These are phyloP conservation scores for Sextonia rubra DNA, from an alignment of 164 flowering plant species.

Conservation along the genomic window DNA sequence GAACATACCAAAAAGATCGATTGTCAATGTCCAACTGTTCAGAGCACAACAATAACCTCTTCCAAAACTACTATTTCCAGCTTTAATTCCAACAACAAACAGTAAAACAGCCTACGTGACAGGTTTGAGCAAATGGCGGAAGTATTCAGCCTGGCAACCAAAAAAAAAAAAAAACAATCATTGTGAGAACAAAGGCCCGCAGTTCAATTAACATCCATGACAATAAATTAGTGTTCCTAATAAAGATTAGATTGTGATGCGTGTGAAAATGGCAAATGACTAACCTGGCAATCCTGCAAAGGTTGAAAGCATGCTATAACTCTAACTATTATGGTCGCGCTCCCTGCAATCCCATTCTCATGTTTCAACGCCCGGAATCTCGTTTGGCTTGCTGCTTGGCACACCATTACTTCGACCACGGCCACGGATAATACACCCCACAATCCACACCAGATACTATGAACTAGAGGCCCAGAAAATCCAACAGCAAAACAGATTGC, in stretches of 20 bases:
- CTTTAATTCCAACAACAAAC: constrained; percentile 22
- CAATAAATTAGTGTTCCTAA: neutral
- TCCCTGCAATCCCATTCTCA: constrained; percentile 84
- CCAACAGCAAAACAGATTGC: neutral
- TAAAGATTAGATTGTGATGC: no score
- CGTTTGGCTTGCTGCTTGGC: constrained; percentile 94
- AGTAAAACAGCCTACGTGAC: constrained; percentile 66
- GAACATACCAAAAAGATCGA: constrained; percentile 34
- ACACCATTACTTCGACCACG: constrained; percentile 78
- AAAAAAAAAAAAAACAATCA: neutral
- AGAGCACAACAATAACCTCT: constrained; percentile 16
- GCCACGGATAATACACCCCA: constrained; percentile 3
- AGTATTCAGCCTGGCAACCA: constrained; percentile 82
- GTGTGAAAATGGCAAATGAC: neutral
- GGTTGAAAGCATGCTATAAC: constrained; percentile 98
- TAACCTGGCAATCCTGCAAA: constrained; percentile 86
- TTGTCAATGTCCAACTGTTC: constrained; percentile 21
- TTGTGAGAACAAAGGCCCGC: neutral
- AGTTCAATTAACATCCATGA: neutral
- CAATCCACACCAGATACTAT: constrained; percentile 9
- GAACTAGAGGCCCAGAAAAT: neutral
- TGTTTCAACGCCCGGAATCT: constrained; percentile 92
- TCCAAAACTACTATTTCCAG: constrained; percentile 36
- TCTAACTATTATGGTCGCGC: constrained; percentile 81
- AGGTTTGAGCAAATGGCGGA: constrained; percentile 91